Evolutionary conservation across 1,139 yeast species (phyloP).

Genomic region (Yamadazyma membranifaciens): DNA sequence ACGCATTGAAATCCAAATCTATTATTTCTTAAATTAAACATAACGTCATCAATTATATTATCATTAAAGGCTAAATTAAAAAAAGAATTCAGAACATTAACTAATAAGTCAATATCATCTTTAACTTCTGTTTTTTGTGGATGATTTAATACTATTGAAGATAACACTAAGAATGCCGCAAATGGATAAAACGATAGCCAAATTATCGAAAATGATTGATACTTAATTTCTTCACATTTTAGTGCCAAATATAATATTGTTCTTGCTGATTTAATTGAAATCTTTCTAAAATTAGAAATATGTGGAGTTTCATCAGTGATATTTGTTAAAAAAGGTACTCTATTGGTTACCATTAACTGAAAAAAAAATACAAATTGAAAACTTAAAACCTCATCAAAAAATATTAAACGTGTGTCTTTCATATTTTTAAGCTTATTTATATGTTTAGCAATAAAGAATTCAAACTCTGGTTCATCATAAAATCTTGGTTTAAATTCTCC

Average conservation of each 20-base stretch:
- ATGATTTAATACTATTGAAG: conserved; percentile 32
- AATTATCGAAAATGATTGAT: conserved; percentile 23
- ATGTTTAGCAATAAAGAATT: neutral
- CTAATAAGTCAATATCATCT: conserved; percentile 30
- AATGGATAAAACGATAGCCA: conserved; percentile 37
- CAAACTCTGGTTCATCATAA: conserved; percentile 28
- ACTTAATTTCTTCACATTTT: conserved; percentile 18
- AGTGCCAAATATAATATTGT: conserved; percentile 30
- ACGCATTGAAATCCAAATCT: conserved; percentile 19
- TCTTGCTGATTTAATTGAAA: conserved; percentile 37
- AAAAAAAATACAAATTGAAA: conserved; percentile 30
- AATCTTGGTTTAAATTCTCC: conserved; percentile 24
- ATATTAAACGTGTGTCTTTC: conserved; percentile 17
- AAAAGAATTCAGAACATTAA: conserved; percentile 23
- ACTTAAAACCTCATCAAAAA: conserved; percentile 2
- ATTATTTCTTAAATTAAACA: conserved; percentile 10
- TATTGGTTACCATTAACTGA: conserved; percentile 37
- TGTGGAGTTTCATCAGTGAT: conserved; percentile 18
- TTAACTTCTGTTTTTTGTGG: conserved; percentile 28
- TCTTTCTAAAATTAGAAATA: conserved; percentile 22
- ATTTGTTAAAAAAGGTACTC: conserved; percentile 30
- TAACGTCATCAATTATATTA: conserved; percentile 1
- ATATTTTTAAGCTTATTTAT: conserved; percentile 4
- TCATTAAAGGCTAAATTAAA: conserved; percentile 7
- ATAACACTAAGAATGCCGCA: conserved; percentile 33